Base-by-base conservation (phyloP, 2,329 filamentous ascomycete species). In the Aspergillus persii region DNA sequence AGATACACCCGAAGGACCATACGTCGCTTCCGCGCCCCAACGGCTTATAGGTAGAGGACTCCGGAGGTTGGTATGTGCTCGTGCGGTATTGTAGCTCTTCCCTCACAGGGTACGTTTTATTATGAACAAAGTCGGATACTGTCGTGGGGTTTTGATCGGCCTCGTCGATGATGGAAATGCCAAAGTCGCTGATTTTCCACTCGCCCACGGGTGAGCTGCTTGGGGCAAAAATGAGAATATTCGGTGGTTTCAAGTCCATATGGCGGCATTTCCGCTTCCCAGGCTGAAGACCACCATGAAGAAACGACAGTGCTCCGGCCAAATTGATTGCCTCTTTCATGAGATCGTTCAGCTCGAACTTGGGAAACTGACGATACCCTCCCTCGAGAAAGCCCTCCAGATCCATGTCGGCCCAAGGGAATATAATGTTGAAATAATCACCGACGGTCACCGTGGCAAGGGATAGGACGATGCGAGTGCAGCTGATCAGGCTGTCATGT, bases 121-220 rank as follows among this genome's bases (percentile, higher is more conserved):
- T 31, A 18, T 54, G 15, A 11, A 57, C 51, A 5, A 58, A 53
- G 4, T 57, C 54, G 7, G 46, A 30, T 11, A 55, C 29, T 12
- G 18, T 53, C 1, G 18, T 53, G 1, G n/a, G 49, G 3, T 48
- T 29, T 9, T 23, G 31, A 23, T 60, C 56, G 2, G 54, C 15
- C 12, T 39, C 7, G 2, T 33, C 46, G 23, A 64, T 54, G 5
- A 60, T 56, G 5, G 68, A 69, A 7, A 66, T 59, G 3, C 68
- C 66, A 41, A 70, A 70, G 51, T 70, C 68, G 1, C 61, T 50
- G 12, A 70, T 69, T 54, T 59, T 67, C 68, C 68, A 69, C 23
- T 58, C 59, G 9, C 68, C 66, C 1, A 67, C 66, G 5, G 4
- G 11, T 33, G n/a, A 5, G 2, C 41, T n/a, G 9, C 36, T 33